phyloP scores from a whole-genome alignment of 768 basidiomycete genomes.

The Pisolithus tinctorius region DNA sequence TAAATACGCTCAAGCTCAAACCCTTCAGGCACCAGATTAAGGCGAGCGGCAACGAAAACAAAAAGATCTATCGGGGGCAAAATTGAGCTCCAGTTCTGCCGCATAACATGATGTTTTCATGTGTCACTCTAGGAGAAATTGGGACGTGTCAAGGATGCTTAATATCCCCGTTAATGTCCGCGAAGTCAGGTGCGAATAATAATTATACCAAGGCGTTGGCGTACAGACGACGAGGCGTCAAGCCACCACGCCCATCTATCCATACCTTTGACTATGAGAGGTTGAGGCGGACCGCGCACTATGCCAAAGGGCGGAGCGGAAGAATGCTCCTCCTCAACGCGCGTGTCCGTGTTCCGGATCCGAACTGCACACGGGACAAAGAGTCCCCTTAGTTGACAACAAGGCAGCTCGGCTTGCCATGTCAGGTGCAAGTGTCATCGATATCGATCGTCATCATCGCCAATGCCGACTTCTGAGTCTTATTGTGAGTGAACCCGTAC shows the following conservation, averaged over 20 bases:
- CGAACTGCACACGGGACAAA: too few relatives aligned
- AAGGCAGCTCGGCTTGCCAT: neutral
- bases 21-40: neutral
- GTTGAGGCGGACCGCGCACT: neutral
- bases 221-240: too few relatives aligned
- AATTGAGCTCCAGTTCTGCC: neutral
- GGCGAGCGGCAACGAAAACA: neutral
- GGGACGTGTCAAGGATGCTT: too few relatives aligned
- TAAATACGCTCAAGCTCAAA: too few relatives aligned
- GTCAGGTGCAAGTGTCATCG: neutral
- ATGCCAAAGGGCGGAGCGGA: neutral
- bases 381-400: neutral
- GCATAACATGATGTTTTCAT: neutral
- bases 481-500: neutral
- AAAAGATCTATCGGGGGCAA: neutral
- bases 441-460: too few relatives aligned
- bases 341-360: neutral
- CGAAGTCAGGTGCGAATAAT: too few relatives aligned
- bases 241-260: too few relatives aligned
- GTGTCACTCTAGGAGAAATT: neutral
- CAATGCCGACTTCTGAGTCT: neutral
- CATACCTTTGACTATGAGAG: too few relatives aligned
- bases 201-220: too few relatives aligned
- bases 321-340: too few relatives aligned
- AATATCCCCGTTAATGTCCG: too few relatives aligned